These are phyloP conservation scores for Nannochloropsis granulata DNA, from an alignment of 108 stramenopile genomes.

Conservation along the genomic window DNA sequence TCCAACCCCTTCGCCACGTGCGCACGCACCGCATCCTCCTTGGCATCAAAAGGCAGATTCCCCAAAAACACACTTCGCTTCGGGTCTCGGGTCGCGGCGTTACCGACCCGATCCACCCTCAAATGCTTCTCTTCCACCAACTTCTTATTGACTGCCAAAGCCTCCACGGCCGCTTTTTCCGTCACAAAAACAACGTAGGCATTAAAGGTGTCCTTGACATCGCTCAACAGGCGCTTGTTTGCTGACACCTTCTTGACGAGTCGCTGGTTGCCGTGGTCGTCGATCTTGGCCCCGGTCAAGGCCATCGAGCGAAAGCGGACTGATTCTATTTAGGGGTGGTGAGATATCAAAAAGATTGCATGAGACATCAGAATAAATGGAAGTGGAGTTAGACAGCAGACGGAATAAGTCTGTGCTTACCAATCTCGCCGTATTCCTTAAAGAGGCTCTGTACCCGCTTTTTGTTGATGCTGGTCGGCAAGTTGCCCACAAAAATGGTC, in stretches of 20 bases:
- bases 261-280: conserved; percentile 30
- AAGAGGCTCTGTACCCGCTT: conserved; percentile 12
- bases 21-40: conserved; percentile 31
- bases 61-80: conserved; percentile 27
- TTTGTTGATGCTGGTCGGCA: conserved; percentile 15
- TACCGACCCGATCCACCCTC: conserved; percentile 25
- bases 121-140: conserved; percentile 24
- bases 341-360: neutral
- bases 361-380: neutral
- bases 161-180: neutral
- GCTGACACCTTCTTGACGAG: conserved; percentile 28
- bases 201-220: conserved; percentile 33
- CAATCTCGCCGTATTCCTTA: conserved; percentile 21
- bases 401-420: neutral
- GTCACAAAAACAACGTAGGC: conserved; percentile 26
- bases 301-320: conserved; percentile 37
- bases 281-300: conserved; percentile 21
- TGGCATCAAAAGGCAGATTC: conserved; percentile 27
- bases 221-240: conserved; percentile 27
- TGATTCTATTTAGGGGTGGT: conserved; percentile 8
- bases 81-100: conserved; percentile 10
- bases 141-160: conserved; percentile 12
- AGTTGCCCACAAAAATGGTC: conserved; percentile 36
- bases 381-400: neutral
- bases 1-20: conserved; percentile 19